Percentiles rank a stretch among this genome's conserved stretches.
Evolutionary conservation across 345 rosid species (phyloP).

Genomic region (Angophora floribunda): DNA sequence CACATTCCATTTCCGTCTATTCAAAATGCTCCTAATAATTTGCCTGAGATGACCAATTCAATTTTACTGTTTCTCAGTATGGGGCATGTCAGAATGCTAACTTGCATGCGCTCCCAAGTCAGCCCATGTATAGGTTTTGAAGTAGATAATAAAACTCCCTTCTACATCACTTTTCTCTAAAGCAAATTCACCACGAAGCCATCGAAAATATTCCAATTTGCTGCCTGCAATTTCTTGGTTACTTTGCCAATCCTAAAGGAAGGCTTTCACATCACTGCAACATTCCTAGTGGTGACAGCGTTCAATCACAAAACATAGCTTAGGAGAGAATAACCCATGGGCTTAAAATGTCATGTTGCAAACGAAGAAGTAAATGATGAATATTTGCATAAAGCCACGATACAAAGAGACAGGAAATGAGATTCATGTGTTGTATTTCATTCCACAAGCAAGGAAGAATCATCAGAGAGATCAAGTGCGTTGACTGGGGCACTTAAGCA

Average conservation of each 20-base stretch:
- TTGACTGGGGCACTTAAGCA: neutral
- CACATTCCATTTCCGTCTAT: neutral
- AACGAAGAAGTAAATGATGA: neutral
- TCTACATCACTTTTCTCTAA: neutral
- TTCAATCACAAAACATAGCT: neutral
- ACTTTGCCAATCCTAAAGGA: neutral
- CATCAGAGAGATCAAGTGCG: neutral
- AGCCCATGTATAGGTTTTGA: neutral
- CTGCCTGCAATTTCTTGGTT: neutral
- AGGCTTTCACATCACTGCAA: neutral
- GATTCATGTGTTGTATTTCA: neutral
- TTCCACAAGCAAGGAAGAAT: neutral
- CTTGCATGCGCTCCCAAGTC: neutral
- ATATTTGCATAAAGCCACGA: neutral
- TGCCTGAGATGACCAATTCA: neutral
- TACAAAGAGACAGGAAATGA: neutral
- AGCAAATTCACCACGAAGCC: neutral
- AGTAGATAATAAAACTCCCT: neutral
- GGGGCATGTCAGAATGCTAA: neutral
- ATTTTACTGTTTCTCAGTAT: neutral
- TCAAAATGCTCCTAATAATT: neutral
- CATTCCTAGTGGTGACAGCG: neutral
- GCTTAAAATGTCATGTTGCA: neutral
- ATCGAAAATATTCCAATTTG: neutral
- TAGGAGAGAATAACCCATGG: neutral